Percentiles rank a stretch among this genome's conserved stretches.
Evolutionary conservation across 805 yeast genomes (phyloP).

Genomic region (Candida suzukii): DNA sequence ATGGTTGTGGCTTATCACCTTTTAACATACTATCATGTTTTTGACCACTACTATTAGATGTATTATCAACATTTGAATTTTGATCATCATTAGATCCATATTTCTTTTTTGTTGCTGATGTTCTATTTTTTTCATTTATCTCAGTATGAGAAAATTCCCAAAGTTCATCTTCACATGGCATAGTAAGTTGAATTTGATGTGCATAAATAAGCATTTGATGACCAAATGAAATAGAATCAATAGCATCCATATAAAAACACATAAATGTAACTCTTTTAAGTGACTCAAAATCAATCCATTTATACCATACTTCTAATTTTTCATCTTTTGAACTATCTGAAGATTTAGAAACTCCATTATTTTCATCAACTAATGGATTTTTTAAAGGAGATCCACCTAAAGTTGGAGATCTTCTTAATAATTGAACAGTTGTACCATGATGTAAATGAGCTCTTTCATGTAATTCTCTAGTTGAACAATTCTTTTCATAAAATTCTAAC

Average conservation of each 20-base stretch:
- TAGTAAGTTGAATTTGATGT: slow-evolving; percentile 52
- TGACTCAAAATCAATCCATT: slow-evolving; percentile 77
- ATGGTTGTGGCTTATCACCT: slow-evolving; percentile 32
- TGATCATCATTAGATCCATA: not conserved
- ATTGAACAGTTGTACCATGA: slow-evolving; percentile 80
- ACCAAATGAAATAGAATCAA: slow-evolving; percentile 73
- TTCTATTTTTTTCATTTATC: not conserved
- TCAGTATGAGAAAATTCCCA: slow-evolving; percentile 33
- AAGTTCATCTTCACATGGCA: slow-evolving; percentile 57
- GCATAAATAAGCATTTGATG: slow-evolving; percentile 54
- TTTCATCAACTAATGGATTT: slow-evolving; percentile 14
- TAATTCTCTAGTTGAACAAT: slow-evolving; percentile 55
- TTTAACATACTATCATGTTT: not conserved
- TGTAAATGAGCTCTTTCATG: slow-evolving; percentile 84
- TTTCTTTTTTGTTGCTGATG: not conserved
- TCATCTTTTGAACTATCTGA: slow-evolving; percentile 2
- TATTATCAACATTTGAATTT: not conserved
- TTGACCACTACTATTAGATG: not conserved
- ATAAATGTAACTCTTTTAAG: slow-evolving; percentile 72
- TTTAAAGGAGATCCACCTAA: slow-evolving; percentile 62
- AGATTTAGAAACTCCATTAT: slow-evolving; percentile 11
- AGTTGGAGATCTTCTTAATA: slow-evolving; percentile 68
- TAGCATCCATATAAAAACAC: slow-evolving; percentile 76
- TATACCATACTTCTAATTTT: slow-evolving; percentile 32
- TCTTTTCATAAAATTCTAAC: slow-evolving; percentile 75